phyloP scores from a whole-genome alignment of 352 stramenopile genomes.

The Phytophthora sojae region DNA sequence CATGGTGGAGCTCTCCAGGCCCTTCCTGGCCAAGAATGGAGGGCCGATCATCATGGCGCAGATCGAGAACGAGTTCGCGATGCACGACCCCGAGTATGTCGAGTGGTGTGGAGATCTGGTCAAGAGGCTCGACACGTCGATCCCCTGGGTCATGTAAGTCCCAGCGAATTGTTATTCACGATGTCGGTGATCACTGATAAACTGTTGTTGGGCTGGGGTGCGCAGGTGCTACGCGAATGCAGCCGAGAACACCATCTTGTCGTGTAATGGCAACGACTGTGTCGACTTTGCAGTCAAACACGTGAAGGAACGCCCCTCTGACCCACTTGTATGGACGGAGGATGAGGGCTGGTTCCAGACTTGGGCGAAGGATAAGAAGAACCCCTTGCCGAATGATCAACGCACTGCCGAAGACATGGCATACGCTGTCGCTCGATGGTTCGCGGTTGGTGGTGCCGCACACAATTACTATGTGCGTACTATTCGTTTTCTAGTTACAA shows the following conservation, averaged over 20 bases:
- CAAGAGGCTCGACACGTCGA: constrained; percentile 56
- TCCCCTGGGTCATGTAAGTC: constrained; percentile 80
- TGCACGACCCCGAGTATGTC: constrained; percentile 58
- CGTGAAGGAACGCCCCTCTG: constrained; percentile 42
- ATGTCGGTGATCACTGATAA: not conserved
- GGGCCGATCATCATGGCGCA: constrained; percentile 80
- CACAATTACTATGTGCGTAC: constrained; percentile 80
- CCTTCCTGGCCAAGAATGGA: constrained; percentile 68
- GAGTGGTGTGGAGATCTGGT: constrained; percentile 68
- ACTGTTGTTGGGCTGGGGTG: not conserved
- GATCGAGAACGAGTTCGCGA: constrained; percentile 75
- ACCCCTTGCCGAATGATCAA: constrained; percentile 49
- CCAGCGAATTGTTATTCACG: not conserved
- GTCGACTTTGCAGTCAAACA: constrained; percentile 63
- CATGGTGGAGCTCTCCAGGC: constrained; percentile 69
- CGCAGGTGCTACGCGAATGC: constrained; percentile 71
- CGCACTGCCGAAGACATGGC: constrained; percentile 58
- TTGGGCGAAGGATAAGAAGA: constrained; percentile 51
- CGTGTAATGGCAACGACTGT: constrained; percentile 75
- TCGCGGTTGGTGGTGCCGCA: constrained; percentile 63
- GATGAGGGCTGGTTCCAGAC: constrained; percentile 81
- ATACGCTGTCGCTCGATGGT: constrained; percentile 73
- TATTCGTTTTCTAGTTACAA: not conserved
- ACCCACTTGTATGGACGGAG: constrained; percentile 81
- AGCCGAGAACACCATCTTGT: constrained; percentile 69